Base-by-base conservation (phyloP, 208 protist genomes). In the Leishmania tarentolae region DNA sequence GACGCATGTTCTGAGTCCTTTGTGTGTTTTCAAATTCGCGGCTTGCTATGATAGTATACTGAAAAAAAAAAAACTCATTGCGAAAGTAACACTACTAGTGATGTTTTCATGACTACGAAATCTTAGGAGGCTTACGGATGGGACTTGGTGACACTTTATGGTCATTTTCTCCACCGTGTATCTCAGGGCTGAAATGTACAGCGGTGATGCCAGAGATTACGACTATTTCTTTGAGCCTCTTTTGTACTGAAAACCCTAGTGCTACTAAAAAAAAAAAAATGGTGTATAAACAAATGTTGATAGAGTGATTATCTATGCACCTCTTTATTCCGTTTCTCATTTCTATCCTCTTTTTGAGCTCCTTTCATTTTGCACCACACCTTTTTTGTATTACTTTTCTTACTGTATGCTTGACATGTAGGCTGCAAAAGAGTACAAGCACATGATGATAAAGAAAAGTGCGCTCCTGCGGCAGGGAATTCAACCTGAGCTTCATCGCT, bases 401-500 rank as follows among this genome's bases (percentile, higher is more conserved):
- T 76, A 56, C 50, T 77, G 69, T 75, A 71, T 72, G 69, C 75
- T 65, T 40, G 13, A 40, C 78, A 37, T 52, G n/a, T 73, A 83
- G 70, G 24, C 69, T 47, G 0, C 28, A 73, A 50, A 44, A n/a
- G n/a, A 70, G 7, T 63, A 72, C 21, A 50, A 63, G 2, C 21
- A 35, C 31, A 15, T 47, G 52, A 78, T 89, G 75, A 70, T 91
- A 19, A 81, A 70, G 61, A 70, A 78, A 74, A 84, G 70, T 15
- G 53, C 40, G 6, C 57, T 69, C 70, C 71, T 82, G 47, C 52
- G 79, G 19, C 90, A 94, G 63, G 86, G 90, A 17, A 76, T 90
- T 21, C 86, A 93, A 65, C 91, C 91, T 24, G 94, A 97, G 65
- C 70, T 92, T 61, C 94, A 97, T 84, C 86, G 94, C 11, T 97